Conservation (phyloP, 805 yeast species). For the Saccharomyces jurei region DNA sequence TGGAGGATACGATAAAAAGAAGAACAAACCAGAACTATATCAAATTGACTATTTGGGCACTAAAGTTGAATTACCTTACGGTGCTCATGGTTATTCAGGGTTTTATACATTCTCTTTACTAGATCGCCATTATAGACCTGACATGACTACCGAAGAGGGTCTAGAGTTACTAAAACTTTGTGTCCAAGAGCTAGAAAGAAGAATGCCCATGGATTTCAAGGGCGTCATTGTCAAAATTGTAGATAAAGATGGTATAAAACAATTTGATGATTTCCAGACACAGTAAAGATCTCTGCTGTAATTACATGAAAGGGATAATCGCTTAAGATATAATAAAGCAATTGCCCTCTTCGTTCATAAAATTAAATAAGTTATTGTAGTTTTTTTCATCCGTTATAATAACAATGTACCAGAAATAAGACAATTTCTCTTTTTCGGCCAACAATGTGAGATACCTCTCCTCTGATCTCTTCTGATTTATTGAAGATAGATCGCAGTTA, state of each 20-base stretch:
- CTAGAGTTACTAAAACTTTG: constrained; percentile 63
- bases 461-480: not conserved
- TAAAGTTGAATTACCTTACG: constrained; percentile 82
- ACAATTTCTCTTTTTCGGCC: not conserved
- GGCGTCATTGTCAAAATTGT: constrained; percentile 68
- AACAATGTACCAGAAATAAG: not conserved
- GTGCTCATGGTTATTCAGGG: constrained; percentile 98
- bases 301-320: not conserved
- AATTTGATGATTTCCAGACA: constrained; percentile 26
- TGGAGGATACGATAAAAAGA: constrained; percentile 77
- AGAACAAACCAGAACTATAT: constrained; percentile 56
- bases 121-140: constrained; percentile 81
- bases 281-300: not conserved
- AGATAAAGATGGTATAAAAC: constrained; percentile 51
- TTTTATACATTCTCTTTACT: constrained; percentile 84
- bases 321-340: not conserved
- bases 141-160: constrained; percentile 72
- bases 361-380: not conserved
- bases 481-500: not conserved
- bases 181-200: constrained; percentile 64
- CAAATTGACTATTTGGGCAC: constrained; percentile 95
- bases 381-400: not conserved
- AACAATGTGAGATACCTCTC: not conserved
- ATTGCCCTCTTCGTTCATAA: not conserved
- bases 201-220: constrained; percentile 80